Conservation (phyloP, 1,284 basidiomycete species). For the Porogramme epimiltina region DNA sequence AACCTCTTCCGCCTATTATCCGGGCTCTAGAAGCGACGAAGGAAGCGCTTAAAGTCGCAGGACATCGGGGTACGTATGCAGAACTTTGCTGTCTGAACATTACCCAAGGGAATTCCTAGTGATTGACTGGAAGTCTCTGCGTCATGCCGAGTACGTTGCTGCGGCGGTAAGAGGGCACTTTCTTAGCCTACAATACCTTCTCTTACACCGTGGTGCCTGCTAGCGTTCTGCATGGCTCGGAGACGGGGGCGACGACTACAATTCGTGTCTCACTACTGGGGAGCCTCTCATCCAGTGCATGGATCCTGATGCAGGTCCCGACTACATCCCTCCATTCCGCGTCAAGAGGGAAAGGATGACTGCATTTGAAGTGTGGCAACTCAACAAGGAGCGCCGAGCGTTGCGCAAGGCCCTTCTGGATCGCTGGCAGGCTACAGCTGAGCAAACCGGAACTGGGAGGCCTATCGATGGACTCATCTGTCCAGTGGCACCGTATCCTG, state of each 20-base stretch:
- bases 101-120: conserved; percentile 22
- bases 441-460: conserved; percentile 55
- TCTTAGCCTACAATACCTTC: neutral
- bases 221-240: conserved; percentile 45
- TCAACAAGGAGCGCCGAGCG: conserved; percentile 46
- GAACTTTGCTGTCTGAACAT: neutral
- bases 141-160: conserved; percentile 15
- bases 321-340: conserved; percentile 22
- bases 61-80: conserved; percentile 40
- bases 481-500: conserved; percentile 53
- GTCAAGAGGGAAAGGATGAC: conserved; percentile 23
- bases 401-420: conserved; percentile 53
- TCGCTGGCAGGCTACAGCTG: conserved; percentile 55
- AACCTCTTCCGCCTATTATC: conserved; percentile 51
- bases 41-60: conserved; percentile 46
- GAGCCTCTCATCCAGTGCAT: conserved; percentile 38
- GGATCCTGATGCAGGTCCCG: conserved; percentile 31
- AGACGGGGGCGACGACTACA: conserved; percentile 47
- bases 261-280: conserved; percentile 34
- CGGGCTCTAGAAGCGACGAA: conserved; percentile 48
- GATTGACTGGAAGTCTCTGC: conserved; percentile 44
- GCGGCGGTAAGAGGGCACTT: conserved; percentile 8
- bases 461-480: conserved; percentile 67
- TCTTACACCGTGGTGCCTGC: neutral
- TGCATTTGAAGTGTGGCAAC: conserved; percentile 59